Evolutionary conservation across 2,329 filamentous ascomycete species (phyloP).

Genomic region (Phoma sp.): DNA sequence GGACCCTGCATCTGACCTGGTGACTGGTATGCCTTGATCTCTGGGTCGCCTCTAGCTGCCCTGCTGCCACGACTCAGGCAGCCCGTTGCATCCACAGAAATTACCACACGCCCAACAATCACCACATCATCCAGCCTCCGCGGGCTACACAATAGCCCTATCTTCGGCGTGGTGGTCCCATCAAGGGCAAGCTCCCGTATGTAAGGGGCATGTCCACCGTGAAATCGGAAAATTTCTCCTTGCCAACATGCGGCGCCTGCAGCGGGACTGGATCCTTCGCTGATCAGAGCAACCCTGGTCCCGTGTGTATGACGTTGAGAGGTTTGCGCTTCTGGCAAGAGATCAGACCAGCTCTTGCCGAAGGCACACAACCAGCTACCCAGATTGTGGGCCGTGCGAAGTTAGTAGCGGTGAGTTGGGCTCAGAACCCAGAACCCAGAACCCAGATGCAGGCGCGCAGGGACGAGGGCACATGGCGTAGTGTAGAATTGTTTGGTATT

Average conservation of each 20-base stretch:
- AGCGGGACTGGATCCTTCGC: slow-evolving; percentile 1
- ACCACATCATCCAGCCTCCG: not conserved
- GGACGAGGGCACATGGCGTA: not conserved
- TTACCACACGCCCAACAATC: too few species aligned
- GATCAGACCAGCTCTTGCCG: slow-evolving; percentile 3
- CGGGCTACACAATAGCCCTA: not conserved
- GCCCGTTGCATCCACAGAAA: not conserved
- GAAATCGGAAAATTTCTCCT: slow-evolving; percentile 5
- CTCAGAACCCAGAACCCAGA: too few species aligned
- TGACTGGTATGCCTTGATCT: not conserved
- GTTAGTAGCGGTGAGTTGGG: not conserved
- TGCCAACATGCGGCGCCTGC: not conserved
- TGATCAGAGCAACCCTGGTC: slow-evolving; percentile 10
- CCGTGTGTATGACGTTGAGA: slow-evolving; percentile 11
- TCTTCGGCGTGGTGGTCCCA: not conserved
- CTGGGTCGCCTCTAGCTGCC: not conserved
- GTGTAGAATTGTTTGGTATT: not conserved
- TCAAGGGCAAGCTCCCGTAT: not conserved
- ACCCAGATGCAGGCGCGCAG: too few species aligned
- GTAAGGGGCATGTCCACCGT: not conserved
- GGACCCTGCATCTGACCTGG: slow-evolving; percentile 5
- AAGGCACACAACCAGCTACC: not conserved
- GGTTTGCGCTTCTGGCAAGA: not conserved
- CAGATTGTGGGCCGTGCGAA: not conserved
- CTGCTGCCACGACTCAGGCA: not conserved